These are phyloP conservation scores for Epichloe baconii DNA, from an alignment of 2,329 filamentous ascomycete species.

Conservation along the genomic window DNA sequence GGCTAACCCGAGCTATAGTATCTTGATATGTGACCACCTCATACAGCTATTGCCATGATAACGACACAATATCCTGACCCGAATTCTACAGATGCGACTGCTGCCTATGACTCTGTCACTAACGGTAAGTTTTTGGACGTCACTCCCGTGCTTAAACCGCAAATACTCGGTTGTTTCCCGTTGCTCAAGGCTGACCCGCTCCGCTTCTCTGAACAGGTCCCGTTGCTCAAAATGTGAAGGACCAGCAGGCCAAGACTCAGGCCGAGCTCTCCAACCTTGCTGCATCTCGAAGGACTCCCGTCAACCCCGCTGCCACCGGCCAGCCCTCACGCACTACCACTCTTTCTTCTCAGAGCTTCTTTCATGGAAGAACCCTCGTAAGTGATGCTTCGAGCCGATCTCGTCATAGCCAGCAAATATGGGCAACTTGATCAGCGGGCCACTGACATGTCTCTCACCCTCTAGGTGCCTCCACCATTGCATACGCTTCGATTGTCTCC, in stretches of 20 bases:
- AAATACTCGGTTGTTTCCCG: constrained; percentile 9
- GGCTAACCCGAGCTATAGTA: constrained; percentile 1
- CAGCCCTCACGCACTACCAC: constrained; percentile 58
- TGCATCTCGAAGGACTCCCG: constrained; percentile 41
- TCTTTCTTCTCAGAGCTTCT: constrained; percentile 57
- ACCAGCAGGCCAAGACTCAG: constrained; percentile 41
- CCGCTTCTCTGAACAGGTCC: constrained; percentile 29
- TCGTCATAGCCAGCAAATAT: neutral
- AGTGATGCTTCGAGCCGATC: constrained; percentile 12
- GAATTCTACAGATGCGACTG: constrained; percentile 28
- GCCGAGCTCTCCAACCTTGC: constrained; percentile 45
- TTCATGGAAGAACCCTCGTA: constrained; percentile 57
- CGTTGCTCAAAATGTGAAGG: constrained; percentile 44
- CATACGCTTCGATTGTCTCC: constrained; percentile 43
- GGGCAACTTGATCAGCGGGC: constrained; percentile 1
- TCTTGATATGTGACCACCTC: constrained; percentile 3
- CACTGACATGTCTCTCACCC: neutral
- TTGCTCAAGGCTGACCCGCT: constrained; percentile 3
- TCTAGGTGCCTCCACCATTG: constrained; percentile 50
- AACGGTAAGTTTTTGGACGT: constrained; percentile 19
- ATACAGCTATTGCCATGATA: constrained; percentile 1
- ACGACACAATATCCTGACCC: neutral
- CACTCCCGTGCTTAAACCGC: neutral
- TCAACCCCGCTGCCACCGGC: constrained; percentile 41
- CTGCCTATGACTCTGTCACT: constrained; percentile 34